phyloP scores from a whole-genome alignment of 768 basidiomycete genomes.

The Phaffia tasmanica region DNA sequence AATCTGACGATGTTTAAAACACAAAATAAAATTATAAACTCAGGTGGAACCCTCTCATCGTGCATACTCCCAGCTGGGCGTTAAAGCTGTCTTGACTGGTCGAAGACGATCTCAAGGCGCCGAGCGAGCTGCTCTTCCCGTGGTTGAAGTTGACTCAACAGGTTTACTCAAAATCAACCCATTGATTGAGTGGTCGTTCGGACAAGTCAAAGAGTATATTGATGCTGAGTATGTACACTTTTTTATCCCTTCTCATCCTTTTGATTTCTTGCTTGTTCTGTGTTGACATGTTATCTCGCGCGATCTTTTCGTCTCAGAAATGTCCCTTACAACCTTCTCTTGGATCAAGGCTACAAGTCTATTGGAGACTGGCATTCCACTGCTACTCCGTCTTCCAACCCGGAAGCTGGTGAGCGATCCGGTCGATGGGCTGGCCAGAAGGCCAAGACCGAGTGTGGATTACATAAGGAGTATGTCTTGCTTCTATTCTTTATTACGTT shows the following conservation, averaged over 20 bases:
- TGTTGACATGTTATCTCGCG: background rate
- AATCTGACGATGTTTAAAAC: background rate
- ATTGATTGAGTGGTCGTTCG: conserved; percentile 76
- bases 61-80: conserved; percentile 67
- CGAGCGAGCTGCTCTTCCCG: conserved; percentile 67
- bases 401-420: conserved; percentile 66
- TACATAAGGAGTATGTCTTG: conserved; percentile 51
- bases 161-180: conserved; percentile 92
- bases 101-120: conserved; percentile 85
- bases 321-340: conserved; percentile 77
- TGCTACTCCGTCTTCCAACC: conserved; percentile 37
- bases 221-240: conserved; percentile 47
- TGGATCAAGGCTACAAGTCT: conserved; percentile 84
- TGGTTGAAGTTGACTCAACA: conserved; percentile 79
- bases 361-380: conserved; percentile 99
- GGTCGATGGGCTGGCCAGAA: conserved; percentile 78
- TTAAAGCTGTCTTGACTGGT: conserved; percentile 86
- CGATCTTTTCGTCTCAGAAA: conserved; percentile 34
- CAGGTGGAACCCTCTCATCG: conserved; percentile 88
- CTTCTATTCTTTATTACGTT: background rate
- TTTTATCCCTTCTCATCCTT: background rate
- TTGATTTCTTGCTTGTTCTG: background rate
- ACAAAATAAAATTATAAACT: background rate
- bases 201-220: conserved; percentile 72
- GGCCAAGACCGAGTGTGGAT: conserved; percentile 82